Evolutionary conservation across 805 yeast genomes (phyloP), one percentile per base, ranked within the genome.

Genomic region (Wickerhamomyces rabaulensis): DNA sequence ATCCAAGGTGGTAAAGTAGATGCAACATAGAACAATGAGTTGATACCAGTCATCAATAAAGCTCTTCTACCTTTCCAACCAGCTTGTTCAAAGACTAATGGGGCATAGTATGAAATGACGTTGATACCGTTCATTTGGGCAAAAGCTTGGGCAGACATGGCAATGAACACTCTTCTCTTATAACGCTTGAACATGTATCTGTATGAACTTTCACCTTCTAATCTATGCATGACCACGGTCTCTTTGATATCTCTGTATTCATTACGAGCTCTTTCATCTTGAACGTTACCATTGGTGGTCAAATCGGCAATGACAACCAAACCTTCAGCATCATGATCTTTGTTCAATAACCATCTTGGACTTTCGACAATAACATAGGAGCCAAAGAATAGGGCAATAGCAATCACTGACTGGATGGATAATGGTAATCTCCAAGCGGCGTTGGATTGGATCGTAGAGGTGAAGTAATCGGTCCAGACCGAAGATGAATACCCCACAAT

Each of bases 41-140:
- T 84, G 48, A 87, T 74, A 20, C 97, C 97, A 0, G 97, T 88
- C 95, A 90, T 87, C 52, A 89, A 74, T 51, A 90, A 80, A 3
- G 97, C 96, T 53, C 80, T 79, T 50, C 95, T 73, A 22, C 97
- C 97, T 8, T 75, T 66, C 96, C 97, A 91, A 23, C 97, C 97
- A 3, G 97, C 97, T 56, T 87, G 87, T 63, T 91, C 97, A 65
- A 90, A 91, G 41, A 90, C 95, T 65, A 91, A 69, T 2, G 97
- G 96, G 2, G 97, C 96, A 68, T 90, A 90, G 66, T 91, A 91
- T 1, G 95, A 83, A 45, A 91, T 87, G 43, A 91, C 92, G 61
- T 90, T 91, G 65, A 90, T 91, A 57, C 97, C 97, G 63, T 90
- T 87, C 63, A 91, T 71, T 66, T 91, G 97, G 3, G 97, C 97